Evolutionary conservation across 2,329 filamentous ascomycete genomes (phyloP).

Genomic region (Colletotrichum eremochloae): DNA sequence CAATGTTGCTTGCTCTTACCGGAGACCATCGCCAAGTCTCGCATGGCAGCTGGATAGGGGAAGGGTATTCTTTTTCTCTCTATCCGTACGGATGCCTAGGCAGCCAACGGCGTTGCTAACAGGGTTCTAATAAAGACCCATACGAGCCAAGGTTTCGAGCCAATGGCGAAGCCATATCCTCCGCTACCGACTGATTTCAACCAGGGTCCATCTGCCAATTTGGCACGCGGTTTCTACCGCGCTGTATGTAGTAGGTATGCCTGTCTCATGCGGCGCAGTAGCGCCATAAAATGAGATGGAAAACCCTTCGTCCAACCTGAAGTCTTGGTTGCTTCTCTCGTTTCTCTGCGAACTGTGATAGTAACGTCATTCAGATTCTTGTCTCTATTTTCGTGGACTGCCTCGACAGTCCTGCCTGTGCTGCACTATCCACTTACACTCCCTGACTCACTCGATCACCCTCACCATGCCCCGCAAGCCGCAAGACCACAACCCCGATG

Average conservation of each 20-base stretch:
- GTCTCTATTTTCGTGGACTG: not conserved
- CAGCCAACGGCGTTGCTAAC: conserved; percentile 25
- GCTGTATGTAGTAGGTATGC: not conserved
- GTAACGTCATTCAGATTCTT: not conserved
- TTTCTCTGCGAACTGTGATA: not conserved
- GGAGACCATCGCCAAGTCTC: not conserved
- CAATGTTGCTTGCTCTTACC: not conserved
- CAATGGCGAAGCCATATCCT: conserved; percentile 28
- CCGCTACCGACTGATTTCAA: conserved; percentile 2
- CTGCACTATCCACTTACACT: not conserved
- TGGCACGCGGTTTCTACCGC: conserved; percentile 4
- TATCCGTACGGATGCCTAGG: not conserved
- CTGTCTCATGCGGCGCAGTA: conserved; percentile 28
- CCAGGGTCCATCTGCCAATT: conserved; percentile 9
- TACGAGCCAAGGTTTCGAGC: conserved; percentile 12
- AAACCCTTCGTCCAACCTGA: conserved; percentile 12
- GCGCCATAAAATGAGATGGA: conserved; percentile 27
- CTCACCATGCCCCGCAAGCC: conserved; percentile 9
- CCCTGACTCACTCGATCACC: not conserved
- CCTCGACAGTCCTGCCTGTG: not conserved
- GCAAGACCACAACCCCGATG: conserved; percentile 15
- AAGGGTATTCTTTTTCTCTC: not conserved
- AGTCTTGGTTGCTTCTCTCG: not conserved
- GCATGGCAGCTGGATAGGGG: not conserved
- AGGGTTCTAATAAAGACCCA: conserved; percentile 21